Evolutionary conservation across 2,329 filamentous ascomycete genomes (phyloP), one percentile per base, ranked within the genome.

Genomic region (Aspergillus piperis): DNA sequence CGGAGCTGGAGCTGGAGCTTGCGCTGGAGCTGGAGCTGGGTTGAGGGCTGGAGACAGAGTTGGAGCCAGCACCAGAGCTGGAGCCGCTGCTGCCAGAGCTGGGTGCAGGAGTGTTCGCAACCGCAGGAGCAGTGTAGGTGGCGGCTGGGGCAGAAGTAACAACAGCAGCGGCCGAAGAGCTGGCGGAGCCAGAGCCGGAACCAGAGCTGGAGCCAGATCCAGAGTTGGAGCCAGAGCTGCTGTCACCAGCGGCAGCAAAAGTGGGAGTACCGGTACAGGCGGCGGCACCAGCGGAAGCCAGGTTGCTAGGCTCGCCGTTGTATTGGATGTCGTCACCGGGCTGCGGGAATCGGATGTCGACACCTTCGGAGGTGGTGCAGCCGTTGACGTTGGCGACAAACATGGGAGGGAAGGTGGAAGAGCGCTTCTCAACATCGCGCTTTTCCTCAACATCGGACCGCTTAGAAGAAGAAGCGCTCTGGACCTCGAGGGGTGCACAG

Each of bases 401-500:
- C 86, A 96, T 89, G 59, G 87, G 80, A 0, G 92, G 91, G 11
- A 96, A 88, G 0, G 78, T 74, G 41, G 85, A 73, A 23, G 85
- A 74, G 63, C 88, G 84, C 65, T 84, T 84, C 1, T 80, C 75
- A 58, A 86, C 42, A 3, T 67, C 64, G 30, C 63, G 64, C 57
- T 71, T 68, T 63, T 71, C 70, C 44, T 67, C 59, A 3, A 70
- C 71, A 6, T 52, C 48, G 15, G 67, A 65, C 8, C 80, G 73
- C 71, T 86, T 84, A 56, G 76, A 73, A 1, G 79, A 75, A 21
- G 79, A 75, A 21, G 78, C 77, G 3, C 76, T 78, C 0, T 85
- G 85, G 23, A 98, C 82, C 0, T 82, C 84, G 51, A 96, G 76
- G 0, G 91, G 86, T 0, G 90, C 91, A 68, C 94, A 99, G 83